phyloP scores from a whole-genome alignment of 1,139 yeast genomes.

The Candida tetrigidarum region DNA sequence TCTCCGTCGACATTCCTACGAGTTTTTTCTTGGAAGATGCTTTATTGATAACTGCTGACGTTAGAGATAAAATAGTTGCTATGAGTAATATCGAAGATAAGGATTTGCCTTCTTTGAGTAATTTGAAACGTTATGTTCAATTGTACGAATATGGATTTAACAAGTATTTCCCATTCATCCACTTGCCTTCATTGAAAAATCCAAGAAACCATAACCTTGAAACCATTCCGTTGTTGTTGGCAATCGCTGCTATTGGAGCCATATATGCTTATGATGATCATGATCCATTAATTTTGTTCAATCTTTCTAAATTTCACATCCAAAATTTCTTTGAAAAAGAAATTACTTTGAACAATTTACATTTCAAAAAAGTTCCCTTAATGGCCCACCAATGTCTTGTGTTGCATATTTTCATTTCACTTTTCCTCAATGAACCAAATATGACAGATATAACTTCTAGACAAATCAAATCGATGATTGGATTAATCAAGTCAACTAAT shows the following conservation, averaged over 20 bases:
- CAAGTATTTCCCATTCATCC: constrained; percentile 83
- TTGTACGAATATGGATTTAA: constrained; percentile 77
- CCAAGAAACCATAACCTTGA: constrained; percentile 57
- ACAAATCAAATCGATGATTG: constrained; percentile 78
- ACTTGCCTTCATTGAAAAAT: constrained; percentile 66
- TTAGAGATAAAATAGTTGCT: constrained; percentile 56
- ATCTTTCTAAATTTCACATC: constrained; percentile 76
- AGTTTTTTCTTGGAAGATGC: constrained; percentile 18
- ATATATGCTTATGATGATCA: constrained; percentile 80
- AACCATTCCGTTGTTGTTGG: constrained; percentile 74
- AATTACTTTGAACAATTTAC: constrained; percentile 47
- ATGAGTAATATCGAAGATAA: constrained; percentile 51
- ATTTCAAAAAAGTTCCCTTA: constrained; percentile 71
- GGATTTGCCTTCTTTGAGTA: constrained; percentile 75
- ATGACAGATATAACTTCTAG: constrained; percentile 76
- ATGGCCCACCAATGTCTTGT: constrained; percentile 90
- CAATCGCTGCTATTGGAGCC: constrained; percentile 91
- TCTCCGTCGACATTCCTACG: constrained; percentile 16
- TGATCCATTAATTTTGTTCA: constrained; percentile 76
- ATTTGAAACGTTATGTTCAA: constrained; percentile 71
- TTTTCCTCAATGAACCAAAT: constrained; percentile 76
- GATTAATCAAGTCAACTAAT: constrained; percentile 76
- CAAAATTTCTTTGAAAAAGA: constrained; percentile 73
- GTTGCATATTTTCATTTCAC: constrained; percentile 78
- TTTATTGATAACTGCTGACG: constrained; percentile 48